phyloP scores from a whole-genome alignment of 129 eudicot genomes.

The Escallonia rubra region DNA sequence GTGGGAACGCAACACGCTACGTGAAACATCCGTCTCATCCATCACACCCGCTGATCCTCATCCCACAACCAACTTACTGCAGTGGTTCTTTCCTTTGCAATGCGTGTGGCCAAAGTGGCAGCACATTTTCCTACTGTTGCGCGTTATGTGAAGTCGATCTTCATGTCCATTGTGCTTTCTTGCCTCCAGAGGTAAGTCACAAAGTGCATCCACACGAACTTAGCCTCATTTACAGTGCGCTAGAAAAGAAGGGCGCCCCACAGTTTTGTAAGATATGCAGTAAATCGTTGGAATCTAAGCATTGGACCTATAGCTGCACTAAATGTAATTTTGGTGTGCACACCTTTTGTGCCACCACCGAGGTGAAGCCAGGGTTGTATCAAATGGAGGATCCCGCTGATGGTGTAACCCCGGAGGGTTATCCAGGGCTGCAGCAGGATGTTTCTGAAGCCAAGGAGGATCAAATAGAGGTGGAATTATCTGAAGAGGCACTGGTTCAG shows the following conservation, averaged over 20 bases:
- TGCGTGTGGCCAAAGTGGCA: constrained; percentile 50
- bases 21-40: constrained; percentile 56
- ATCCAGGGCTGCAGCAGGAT: background rate
- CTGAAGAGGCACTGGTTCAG: constrained; percentile 28
- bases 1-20: constrained; percentile 53
- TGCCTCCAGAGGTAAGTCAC: constrained; percentile 47
- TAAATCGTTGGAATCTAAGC: constrained; percentile 25
- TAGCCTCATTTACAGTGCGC: constrained; percentile 12
- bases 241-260: constrained; percentile 12
- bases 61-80: constrained; percentile 59
- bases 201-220: constrained; percentile 47
- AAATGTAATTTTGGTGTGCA: constrained; percentile 53
- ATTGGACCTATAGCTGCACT: constrained; percentile 44
- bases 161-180: constrained; percentile 54
- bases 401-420: background rate
- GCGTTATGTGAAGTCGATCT: constrained; percentile 63
- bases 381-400: constrained; percentile 27
- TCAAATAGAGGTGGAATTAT: constrained; percentile 20
- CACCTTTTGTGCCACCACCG: constrained; percentile 54
- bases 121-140: constrained; percentile 49
- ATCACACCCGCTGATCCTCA: constrained; percentile 56
- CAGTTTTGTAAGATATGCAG: constrained; percentile 41
- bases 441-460: constrained; percentile 11
- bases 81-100: constrained; percentile 54
- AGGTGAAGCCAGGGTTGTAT: constrained; percentile 60